Conservation (phyloP, 352 stramenopile genomes). For the Pythium utonaiense region DNA sequence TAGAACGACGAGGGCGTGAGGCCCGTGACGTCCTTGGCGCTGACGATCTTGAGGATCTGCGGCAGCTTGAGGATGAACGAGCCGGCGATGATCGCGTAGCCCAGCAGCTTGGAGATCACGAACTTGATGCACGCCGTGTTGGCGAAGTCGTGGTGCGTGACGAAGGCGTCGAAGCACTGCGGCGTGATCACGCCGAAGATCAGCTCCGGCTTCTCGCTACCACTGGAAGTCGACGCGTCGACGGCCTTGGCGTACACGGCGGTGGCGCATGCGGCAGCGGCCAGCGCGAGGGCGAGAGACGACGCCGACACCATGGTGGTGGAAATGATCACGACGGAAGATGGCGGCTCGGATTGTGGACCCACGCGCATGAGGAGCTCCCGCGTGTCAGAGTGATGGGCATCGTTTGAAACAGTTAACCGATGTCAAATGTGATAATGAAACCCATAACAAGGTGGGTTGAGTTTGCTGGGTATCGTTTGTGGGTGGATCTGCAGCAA, state of each 20-base stretch:
- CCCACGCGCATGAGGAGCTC: not conserved
- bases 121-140: constrained; percentile 84
- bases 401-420: not conserved
- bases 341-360: not conserved
- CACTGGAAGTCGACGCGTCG: constrained; percentile 12
- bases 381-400: constrained; percentile 1
- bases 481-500: not conserved
- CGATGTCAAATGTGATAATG: not conserved
- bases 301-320: constrained; percentile 2
- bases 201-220: constrained; percentile 32
- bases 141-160: constrained; percentile 74
- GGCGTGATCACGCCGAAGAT: constrained; percentile 71
- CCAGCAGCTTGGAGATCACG: constrained; percentile 77
- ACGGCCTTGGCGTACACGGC: not conserved
- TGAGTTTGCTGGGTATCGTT: not conserved
- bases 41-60: constrained; percentile 88
- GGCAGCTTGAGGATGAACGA: constrained; percentile 86
- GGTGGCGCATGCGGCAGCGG: not conserved
- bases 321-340: constrained; percentile 1
- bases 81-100: constrained; percentile 86
- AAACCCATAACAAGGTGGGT: not conserved
- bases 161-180: constrained; percentile 78
- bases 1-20: constrained; percentile 87
- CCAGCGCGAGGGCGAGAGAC: not conserved
- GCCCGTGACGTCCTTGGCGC: constrained; percentile 74